A percentile compares a stretch with the other conserved stretches of the same genome.
Evolutionary conservation across 2,329 filamentous ascomycete genomes (phyloP).

Genomic region (Sphaerostilbella broomeana): DNA sequence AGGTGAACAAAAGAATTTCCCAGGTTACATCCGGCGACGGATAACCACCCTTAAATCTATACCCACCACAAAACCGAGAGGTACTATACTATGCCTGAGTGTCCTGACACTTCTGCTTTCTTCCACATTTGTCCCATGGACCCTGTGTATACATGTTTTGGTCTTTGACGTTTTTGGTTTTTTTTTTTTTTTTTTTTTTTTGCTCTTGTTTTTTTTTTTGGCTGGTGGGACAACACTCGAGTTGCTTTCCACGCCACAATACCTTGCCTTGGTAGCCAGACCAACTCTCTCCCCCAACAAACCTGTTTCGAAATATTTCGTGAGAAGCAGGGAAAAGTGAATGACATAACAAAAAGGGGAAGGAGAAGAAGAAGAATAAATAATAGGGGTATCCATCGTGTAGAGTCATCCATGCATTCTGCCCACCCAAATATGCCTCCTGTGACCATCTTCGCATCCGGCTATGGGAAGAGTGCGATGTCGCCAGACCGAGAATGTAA

Average conservation of each 20-base stretch:
- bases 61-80: too few relatives aligned
- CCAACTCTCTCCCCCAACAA: slow-evolving; percentile 12
- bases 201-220: slow-evolving; percentile 9
- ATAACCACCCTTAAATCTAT: slow-evolving; percentile 36
- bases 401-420: slow-evolving; percentile 40
- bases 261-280: slow-evolving; percentile 18
- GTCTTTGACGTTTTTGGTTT: slow-evolving; percentile 15
- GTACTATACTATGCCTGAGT: too few relatives aligned
- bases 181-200: slow-evolving; percentile 12
- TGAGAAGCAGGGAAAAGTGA: slow-evolving; percentile 13
- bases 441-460: slow-evolving; percentile 15
- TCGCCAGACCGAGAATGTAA: slow-evolving; percentile 29
- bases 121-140: slow-evolving; percentile 18
- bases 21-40: slow-evolving; percentile 33
- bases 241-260: slow-evolving; percentile 6
- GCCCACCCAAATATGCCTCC: slow-evolving; percentile 30
- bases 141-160: slow-evolving; percentile 6
- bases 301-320: slow-evolving; percentile 5
- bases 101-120: slow-evolving; percentile 19
- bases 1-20: too few relatives aligned
- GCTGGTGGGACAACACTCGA: slow-evolving; percentile 3
- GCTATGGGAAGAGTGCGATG: slow-evolving; percentile 24
- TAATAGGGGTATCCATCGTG: slow-evolving; percentile 39
- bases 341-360: slow-evolving; percentile 18
- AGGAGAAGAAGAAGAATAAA: slow-evolving; percentile 23